Evolutionary conservation across 2,329 filamentous ascomycete genomes (phyloP).

Genomic region (Xylariaceae sp.): DNA sequence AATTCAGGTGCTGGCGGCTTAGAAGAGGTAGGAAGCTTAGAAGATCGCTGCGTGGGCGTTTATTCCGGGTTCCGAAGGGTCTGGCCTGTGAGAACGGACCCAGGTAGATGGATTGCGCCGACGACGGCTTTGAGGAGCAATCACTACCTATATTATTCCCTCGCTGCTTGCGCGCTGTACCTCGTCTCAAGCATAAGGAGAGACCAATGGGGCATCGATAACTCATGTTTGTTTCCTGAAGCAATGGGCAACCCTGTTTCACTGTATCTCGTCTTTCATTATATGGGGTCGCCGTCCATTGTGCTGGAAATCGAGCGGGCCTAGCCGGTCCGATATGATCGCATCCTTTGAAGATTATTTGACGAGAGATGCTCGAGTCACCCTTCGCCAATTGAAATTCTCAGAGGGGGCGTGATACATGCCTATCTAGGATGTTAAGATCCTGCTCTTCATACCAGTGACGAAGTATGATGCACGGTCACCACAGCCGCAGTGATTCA

Average conservation of each 20-base stretch:
- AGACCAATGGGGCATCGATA: no score
- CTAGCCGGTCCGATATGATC: not conserved
- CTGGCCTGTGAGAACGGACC: not conserved
- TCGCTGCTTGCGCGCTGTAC: not conserved
- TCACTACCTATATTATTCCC: not conserved
- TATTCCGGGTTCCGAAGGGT: not conserved
- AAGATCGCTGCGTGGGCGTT: not conserved
- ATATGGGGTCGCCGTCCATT: not conserved
- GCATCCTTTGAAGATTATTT: not conserved
- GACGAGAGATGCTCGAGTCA: not conserved
- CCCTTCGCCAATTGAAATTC: not conserved
- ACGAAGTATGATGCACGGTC: not conserved
- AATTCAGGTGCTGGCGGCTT: no score
- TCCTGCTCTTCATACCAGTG: not conserved
- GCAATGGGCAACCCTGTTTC: not conserved
- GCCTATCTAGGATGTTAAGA: not conserved
- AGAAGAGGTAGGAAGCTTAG: not conserved
- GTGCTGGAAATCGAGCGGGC: not conserved
- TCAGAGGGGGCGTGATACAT: not conserved
- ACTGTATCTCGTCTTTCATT: not conserved
- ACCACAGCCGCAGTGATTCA: not conserved
- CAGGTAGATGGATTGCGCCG: not conserved
- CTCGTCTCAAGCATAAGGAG: not conserved
- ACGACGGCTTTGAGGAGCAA: not conserved
- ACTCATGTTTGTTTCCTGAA: not conserved